phyloP scores from a whole-genome alignment of 75 land plant genomes.

The Sequoiadendron giganteum region DNA sequence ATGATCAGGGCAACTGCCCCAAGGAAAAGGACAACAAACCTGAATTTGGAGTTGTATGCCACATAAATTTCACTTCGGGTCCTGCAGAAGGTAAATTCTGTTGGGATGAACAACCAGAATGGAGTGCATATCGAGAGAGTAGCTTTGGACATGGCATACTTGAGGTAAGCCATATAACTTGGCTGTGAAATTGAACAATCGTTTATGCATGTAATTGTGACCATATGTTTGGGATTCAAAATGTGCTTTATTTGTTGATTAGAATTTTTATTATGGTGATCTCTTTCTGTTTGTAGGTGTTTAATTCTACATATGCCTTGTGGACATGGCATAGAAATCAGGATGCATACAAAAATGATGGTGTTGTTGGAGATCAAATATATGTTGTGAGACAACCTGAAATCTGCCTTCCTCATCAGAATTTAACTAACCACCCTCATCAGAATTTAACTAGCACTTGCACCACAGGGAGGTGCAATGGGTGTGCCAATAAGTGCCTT shows the following conservation, averaged over 20 bases:
- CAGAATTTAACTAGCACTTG: too few species aligned
- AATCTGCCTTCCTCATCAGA: conserved; percentile 29
- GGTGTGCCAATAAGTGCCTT: too few species aligned
- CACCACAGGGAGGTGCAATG: too few species aligned
- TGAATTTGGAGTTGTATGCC: conserved; percentile 74
- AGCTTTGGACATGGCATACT: conserved; percentile 98
- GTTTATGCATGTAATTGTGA: not conserved
- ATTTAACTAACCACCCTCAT: not conserved
- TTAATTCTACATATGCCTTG: conserved; percentile 79
- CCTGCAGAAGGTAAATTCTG: conserved; percentile 88
- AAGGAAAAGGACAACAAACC: conserved; percentile 58
- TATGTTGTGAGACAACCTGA: conserved; percentile 86
- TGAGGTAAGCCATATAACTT: conserved; percentile 52
- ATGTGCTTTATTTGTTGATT: not conserved
- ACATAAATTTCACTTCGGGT: conserved; percentile 75
- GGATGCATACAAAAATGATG: conserved; percentile 46
- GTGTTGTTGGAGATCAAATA: conserved; percentile 66
- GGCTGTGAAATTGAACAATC: not conserved
- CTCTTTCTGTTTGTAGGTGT: conserved; percentile 41
- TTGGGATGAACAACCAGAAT: conserved; percentile 92
- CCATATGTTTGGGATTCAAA: not conserved
- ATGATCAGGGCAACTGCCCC: conserved; percentile 89
- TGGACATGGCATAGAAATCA: conserved; percentile 99
- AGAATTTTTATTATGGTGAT: not conserved
- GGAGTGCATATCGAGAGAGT: conserved; percentile 95